Base-by-base conservation (phyloP, 805 yeast species). In the Wickerhamiella occidentalis region DNA sequence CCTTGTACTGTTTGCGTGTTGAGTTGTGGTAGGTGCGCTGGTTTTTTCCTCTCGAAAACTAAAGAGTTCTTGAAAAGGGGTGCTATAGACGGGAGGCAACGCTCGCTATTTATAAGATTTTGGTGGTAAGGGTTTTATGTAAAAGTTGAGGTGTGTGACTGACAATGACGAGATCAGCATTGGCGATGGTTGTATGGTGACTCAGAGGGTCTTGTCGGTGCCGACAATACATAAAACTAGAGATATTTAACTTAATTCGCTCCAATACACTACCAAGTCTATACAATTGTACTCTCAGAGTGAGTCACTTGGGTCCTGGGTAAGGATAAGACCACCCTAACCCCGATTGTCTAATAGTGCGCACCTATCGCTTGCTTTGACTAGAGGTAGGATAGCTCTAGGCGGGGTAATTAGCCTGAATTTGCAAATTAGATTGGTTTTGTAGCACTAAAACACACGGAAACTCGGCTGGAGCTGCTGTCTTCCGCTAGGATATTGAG, bases 71-170 rank as follows among this genome's bases (percentile, higher is more conserved):
- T 29, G 35, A 29, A 33, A 15, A 33, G 38, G n/a, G 18, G 19
- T 7, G 8, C 21, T 17, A n/a, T 6, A n/a, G 6, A 15, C 6
- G 19, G 38, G 38, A 13, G 38, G 38, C 38, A 15, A 33, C 19
- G 18, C 21, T 15, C 38, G 28, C 30, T 40, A 40, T 40, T 40
- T 40, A 40, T 40, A 40, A 22, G 19, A 40, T 15, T 40, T 23
- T 40, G 30, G 44, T 12, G 44, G 44, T 40, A 40, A 40, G 44
- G 44, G 44, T 40, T 40, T 38, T 38, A 21, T 38, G 42, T 38
- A 38, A 22, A 38, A n/a, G 42, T 38, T 3, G 17, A 21, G 15
- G 26, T 17, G 26, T 9, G n/a, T 33, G 38, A 33, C 38, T 33
- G 21, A 33, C 38, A 17, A 15, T 33, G 33, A 29, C 33, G 33